A percentile compares a stretch with the other conserved stretches of the same genome.
These are phyloP conservation scores for Heliocybe sulcata DNA, from an alignment of 1,284 basidiomycete species.

Conservation along the genomic window DNA sequence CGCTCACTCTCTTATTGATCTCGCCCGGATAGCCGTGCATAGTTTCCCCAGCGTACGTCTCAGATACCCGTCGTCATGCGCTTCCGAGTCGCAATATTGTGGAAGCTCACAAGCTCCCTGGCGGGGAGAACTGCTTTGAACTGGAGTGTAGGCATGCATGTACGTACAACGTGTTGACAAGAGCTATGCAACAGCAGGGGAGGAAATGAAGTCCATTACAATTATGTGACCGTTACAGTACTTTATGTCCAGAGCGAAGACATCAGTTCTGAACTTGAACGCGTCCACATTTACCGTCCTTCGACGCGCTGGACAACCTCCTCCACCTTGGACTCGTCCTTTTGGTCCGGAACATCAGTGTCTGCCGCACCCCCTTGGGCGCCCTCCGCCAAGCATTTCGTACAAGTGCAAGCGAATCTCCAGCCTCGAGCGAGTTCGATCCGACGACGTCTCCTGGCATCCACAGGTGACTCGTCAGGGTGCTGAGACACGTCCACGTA, in stretches of 20 bases:
- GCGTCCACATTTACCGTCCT: not conserved
- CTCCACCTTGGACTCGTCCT: conserved; percentile 55
- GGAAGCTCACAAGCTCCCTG: too few relatives aligned
- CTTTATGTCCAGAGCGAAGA: not conserved
- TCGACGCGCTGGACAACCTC: conserved; percentile 33
- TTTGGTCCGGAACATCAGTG: conserved; percentile 26
- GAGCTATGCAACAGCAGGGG: too few relatives aligned
- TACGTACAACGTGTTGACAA: too few relatives aligned
- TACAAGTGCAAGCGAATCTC: conserved; percentile 69
- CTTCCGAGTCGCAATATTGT: too few relatives aligned
- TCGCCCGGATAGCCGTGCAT: too few relatives aligned
- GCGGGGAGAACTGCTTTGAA: too few relatives aligned
- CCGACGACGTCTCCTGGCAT: conserved; percentile 56
- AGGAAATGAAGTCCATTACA: not conserved
- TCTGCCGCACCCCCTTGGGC: conserved; percentile 8
- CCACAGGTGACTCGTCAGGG: conserved; percentile 40
- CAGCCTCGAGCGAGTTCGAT: conserved; percentile 72
- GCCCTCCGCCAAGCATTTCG: conserved; percentile 52
- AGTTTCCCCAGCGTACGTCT: too few relatives aligned
- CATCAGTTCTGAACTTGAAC: not conserved
- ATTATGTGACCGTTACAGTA: not conserved
- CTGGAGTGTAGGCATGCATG: too few relatives aligned
- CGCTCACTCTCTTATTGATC: too few relatives aligned
- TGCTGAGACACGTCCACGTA: conserved; percentile 61
- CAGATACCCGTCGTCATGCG: too few relatives aligned